phyloP scores from a whole-genome alignment of 1,284 basidiomycete genomes.

The Pascua guehoae region DNA sequence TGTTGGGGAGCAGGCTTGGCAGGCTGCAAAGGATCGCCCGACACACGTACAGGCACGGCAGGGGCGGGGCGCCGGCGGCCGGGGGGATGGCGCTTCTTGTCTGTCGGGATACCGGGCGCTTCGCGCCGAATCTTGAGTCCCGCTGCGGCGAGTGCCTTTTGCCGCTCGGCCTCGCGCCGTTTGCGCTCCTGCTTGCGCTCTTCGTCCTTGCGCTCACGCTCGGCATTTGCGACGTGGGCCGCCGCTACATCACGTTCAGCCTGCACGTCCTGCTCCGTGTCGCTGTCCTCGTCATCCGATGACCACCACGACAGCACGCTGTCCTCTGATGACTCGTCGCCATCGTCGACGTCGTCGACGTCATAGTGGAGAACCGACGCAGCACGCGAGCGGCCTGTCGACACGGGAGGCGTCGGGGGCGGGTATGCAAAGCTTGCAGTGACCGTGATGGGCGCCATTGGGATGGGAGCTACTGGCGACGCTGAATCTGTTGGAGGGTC shows the following conservation, averaged over 20 bases:
- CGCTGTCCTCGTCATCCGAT: slow-evolving; percentile 41
- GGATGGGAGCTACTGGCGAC: too few species aligned
- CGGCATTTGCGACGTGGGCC: slow-evolving; percentile 46
- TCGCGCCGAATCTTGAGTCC: slow-evolving; percentile 65
- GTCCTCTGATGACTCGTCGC: slow-evolving; percentile 33
- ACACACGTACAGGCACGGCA: slow-evolving; percentile 1
- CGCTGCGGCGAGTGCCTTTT: slow-evolving; percentile 77
- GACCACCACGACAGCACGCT: slow-evolving; percentile 41
- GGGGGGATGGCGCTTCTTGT: slow-evolving; percentile 21
- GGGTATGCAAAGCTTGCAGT: not conserved
- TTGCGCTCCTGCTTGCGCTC: slow-evolving; percentile 57
- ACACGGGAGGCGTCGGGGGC: not conserved
- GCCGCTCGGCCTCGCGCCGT: slow-evolving; percentile 69
- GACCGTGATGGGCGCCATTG: too few species aligned
- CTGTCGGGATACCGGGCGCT: slow-evolving; percentile 27
- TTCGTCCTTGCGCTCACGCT: slow-evolving; percentile 34
- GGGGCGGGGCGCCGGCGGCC: slow-evolving; percentile 8
- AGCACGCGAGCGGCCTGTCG: not conserved
- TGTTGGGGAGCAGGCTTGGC: not conserved
- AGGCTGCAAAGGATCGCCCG: not conserved
- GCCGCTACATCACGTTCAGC: slow-evolving; percentile 48
- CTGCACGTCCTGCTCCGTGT: slow-evolving; percentile 26
- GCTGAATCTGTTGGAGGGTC: too few species aligned
- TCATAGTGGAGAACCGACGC: slow-evolving; percentile 3
- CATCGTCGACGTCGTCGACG: slow-evolving; percentile 28